Percentiles rank a stretch among this genome's conserved stretches.
Evolutionary conservation across 805 yeast genomes (phyloP).

Genomic region (Torulaspora delbrueckii): DNA sequence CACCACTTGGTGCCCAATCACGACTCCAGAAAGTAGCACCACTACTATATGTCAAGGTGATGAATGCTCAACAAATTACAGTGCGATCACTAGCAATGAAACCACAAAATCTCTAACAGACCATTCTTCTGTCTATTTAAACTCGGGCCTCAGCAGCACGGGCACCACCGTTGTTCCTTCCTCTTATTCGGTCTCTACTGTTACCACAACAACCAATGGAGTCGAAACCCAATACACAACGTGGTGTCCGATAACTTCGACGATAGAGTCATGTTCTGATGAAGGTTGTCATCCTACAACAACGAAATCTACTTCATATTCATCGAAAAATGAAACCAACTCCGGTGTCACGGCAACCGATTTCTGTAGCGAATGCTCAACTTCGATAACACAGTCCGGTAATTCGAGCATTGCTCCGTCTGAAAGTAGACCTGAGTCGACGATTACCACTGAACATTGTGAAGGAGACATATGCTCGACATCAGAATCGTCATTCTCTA

Average conservation of each 20-base stretch:
- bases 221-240: background rate
- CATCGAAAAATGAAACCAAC: too few relatives aligned
- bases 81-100: background rate
- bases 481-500: background rate
- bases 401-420: background rate
- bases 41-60: background rate
- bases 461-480: background rate
- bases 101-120: background rate
- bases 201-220: background rate
- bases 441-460: background rate
- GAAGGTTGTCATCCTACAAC: background rate
- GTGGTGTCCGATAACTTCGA: background rate
- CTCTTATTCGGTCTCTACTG: background rate
- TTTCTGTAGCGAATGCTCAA: background rate
- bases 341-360: background rate
- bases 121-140: background rate
- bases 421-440: background rate
- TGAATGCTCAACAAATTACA: background rate
- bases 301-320: background rate
- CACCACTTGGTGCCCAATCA: slow-evolving; percentile 36
- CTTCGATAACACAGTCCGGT: background rate
- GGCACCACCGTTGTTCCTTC: background rate
- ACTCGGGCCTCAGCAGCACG: background rate
- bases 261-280: slow-evolving; percentile 10
- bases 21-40: background rate